Percentiles rank a stretch among this genome's conserved stretches.
Conservation (phyloP, 2,329 filamentous ascomycete genomes). For the Aspergillus nomiae region DNA sequence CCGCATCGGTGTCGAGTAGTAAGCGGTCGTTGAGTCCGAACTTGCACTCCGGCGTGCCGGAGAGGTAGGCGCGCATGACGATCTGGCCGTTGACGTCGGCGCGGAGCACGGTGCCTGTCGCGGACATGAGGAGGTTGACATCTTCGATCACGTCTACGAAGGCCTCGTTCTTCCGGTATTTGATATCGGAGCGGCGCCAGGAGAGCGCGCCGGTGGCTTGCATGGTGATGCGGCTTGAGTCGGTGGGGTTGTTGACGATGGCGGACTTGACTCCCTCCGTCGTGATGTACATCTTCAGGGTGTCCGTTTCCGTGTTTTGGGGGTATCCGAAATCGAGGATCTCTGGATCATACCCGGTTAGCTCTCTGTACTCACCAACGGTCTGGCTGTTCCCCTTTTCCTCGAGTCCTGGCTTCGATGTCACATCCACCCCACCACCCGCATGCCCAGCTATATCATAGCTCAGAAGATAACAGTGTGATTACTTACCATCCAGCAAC, state of each 20-base stretch:
- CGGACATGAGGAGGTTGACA: conserved; percentile 98
- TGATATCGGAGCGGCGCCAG: conserved; percentile 96
- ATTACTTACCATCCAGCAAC: conserved; percentile 75
- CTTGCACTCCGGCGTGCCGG: conserved; percentile 96
- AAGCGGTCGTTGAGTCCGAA: conserved; percentile 96
- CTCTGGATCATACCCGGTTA: conserved; percentile 58
- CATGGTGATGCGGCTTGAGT: conserved; percentile 98
- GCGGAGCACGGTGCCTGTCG: conserved; percentile 88
- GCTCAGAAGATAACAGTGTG: not conserved
- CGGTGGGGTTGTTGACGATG: conserved; percentile 67
- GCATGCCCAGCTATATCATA: not conserved
- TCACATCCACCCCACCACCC: not conserved
- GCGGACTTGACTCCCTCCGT: conserved; percentile 96
- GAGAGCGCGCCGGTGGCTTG: conserved; percentile 96
- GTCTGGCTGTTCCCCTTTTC: not conserved
- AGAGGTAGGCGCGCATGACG: conserved; percentile 96
- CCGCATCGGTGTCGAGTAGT: conserved; percentile 76
- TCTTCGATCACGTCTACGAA: conserved; percentile 99
- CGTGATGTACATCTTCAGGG: conserved; percentile 99
- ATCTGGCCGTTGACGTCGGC: conserved; percentile 98
- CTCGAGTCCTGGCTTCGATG: not conserved
- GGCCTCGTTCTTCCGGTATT: conserved; percentile 98
- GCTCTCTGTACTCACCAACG: not conserved
- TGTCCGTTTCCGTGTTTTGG: conserved; percentile 98
- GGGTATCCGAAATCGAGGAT: conserved; percentile 99